Base-by-base conservation (phyloP, 192 early-diverging fungal genomes). In the Chytriomyces sp. region DNA sequence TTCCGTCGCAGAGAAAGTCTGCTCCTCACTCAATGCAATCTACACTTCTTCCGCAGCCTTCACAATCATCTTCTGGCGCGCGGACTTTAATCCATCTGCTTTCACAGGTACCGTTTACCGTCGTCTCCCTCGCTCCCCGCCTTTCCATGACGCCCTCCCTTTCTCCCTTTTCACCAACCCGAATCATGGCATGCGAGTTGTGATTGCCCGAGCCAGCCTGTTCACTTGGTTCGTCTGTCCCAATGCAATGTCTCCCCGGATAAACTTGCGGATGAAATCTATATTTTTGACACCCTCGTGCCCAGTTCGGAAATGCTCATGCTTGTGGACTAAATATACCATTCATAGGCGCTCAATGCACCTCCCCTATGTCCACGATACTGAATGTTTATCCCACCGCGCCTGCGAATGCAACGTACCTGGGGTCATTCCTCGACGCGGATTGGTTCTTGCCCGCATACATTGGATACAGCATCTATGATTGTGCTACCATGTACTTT, bases 401-500 rank as follows among this genome's bases (percentile, higher is more conserved):
- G 2, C 49, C 36, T 22, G 31, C 17, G 38, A 31, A 7, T 34
- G 39, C 53, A 32, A 22, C 22, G 33, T 33, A 8, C 22, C 12
- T 69, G 28, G 38, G 36, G 17, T 22, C 25, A 2, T 56, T 69
- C 30, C 40, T 69, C 31, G 52, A 53, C 36, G 1, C 26, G 22
- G 70, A 72, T 28, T 72, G 40, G 38, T 59, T 72, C 39, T 26
- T 72, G 10, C 60, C 70, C 3, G 70, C 70, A 10, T 72, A 52
- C 37, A 32, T 72, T 28, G 70, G 59, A 1, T 72, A 72, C 39
- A 52, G 44, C 8, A 72, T 72, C 40, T 72, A 72, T 36, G 70
- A 72, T 34, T 63, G 57, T 31, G 55, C 32, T 17, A 72, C 70
- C 26, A 72, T 72, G 70, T 62, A 52, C 33, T 60, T 72, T 41